These are phyloP conservation scores for Enterospora canceri DNA, from an alignment of 371 early-diverging fungal genomes.

Conservation along the genomic window DNA sequence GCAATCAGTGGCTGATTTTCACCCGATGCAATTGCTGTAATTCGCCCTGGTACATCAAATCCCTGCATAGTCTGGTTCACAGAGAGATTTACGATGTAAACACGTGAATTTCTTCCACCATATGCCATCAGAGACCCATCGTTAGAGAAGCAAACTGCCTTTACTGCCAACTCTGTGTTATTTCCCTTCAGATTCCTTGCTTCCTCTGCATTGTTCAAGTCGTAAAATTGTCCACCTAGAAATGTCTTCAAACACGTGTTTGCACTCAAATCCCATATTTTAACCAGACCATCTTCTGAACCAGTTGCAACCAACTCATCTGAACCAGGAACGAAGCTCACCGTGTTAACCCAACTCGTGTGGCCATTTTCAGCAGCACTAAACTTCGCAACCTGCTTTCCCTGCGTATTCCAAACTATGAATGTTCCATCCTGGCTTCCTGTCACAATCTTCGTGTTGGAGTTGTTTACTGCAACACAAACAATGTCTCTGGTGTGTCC, in stretches of 20 bases:
- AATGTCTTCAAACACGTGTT: conserved; percentile 58
- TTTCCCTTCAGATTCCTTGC: conserved; percentile 4
- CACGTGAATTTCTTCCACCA: conserved; percentile 47
- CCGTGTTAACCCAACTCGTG: conserved; percentile 34
- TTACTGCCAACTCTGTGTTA: conserved; percentile 30
- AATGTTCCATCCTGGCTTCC: conserved; percentile 46
- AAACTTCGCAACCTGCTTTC: conserved; percentile 32
- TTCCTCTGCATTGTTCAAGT: conserved; percentile 18
- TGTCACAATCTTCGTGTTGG: conserved; percentile 46
- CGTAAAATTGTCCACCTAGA: conserved; percentile 54
- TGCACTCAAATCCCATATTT: conserved; percentile 50
- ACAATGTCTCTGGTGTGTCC: conserved; percentile 33
- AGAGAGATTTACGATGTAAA: conserved; percentile 46
- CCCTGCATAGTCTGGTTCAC: conserved; percentile 23
- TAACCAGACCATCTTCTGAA: conserved; percentile 48
- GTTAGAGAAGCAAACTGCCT: conserved; percentile 41
- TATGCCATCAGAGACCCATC: conserved; percentile 54
- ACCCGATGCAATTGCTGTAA: conserved; percentile 49
- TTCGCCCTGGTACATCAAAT: conserved; percentile 31
- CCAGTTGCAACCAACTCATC: conserved; percentile 39
- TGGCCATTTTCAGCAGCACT: conserved; percentile 35
- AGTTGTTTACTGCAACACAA: conserved; percentile 36
- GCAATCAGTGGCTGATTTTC: conserved; percentile 48
- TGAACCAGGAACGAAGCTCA: conserved; percentile 44
- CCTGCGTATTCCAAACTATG: conserved; percentile 49